A percentile compares a stretch with the other conserved stretches of the same genome.
Evolutionary conservation across 2,329 filamentous ascomycete species (phyloP).

Genomic region (Aspergillus tubingensis): DNA sequence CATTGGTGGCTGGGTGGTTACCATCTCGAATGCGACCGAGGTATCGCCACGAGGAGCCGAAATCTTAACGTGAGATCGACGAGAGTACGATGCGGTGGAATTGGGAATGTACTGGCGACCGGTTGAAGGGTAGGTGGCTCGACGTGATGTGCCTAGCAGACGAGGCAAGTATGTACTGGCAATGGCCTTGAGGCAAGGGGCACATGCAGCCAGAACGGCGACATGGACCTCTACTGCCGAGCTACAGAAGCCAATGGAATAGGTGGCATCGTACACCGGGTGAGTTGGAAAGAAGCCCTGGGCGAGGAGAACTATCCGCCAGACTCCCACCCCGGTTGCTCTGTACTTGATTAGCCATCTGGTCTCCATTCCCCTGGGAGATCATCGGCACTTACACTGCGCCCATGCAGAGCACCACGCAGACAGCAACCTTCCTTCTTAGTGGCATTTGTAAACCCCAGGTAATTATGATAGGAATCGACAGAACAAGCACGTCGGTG

Average conservation of each 20-base stretch:
- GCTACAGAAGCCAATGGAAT: conserved; percentile 30
- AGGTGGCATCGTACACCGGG: conserved; percentile 22
- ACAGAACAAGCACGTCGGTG: conserved; percentile 33
- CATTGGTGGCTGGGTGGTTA: neutral
- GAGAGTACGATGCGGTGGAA: neutral
- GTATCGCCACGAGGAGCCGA: neutral
- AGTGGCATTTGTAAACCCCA: conserved; percentile 32
- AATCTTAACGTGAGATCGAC: neutral
- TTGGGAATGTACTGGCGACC: neutral
- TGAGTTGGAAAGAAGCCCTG: conserved; percentile 18
- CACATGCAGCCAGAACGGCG: conserved; percentile 34
- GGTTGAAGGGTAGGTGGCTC: neutral
- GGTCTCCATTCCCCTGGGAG: neutral
- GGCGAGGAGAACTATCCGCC: conserved; percentile 31
- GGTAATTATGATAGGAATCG: conserved; percentile 35
- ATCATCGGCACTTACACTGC: conserved; percentile 22
- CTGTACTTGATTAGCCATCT: conserved; percentile 15
- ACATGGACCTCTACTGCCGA: conserved; percentile 34
- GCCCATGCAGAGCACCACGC: conserved; percentile 31
- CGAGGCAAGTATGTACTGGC: neutral
- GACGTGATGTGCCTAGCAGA: neutral
- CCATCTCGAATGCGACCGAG: neutral
- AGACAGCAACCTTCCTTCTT: conserved; percentile 32
- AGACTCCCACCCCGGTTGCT: conserved; percentile 31
- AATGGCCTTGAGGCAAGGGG: conserved; percentile 29